Percentiles rank a stretch among this genome's conserved stretches.
These are phyloP conservation scores for Phytophthora pini DNA, from an alignment of 352 stramenopile genomes.

Conservation along the genomic window DNA sequence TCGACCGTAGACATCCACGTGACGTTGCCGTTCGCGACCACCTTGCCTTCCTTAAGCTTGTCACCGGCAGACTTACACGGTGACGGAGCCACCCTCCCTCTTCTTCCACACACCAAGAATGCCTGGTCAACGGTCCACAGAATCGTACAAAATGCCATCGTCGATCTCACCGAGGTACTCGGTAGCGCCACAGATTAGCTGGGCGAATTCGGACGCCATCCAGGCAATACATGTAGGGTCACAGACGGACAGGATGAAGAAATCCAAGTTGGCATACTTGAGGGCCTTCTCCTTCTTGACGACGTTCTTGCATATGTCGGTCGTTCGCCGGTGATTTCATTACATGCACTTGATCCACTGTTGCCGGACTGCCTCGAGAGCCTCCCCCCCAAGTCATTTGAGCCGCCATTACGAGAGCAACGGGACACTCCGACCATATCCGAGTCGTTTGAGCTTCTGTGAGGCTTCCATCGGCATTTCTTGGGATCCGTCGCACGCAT, in stretches of 20 bases:
- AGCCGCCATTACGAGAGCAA: no score
- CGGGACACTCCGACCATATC: no score
- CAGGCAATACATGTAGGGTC: constrained; percentile 55
- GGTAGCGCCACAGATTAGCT: constrained; percentile 62
- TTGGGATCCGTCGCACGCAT: no score
- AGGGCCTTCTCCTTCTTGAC: constrained; percentile 30
- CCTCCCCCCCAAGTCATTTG: no score
- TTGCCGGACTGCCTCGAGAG: no score
- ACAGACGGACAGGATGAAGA: constrained; percentile 51
- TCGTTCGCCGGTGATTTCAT: background rate
- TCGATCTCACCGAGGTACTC: constrained; percentile 57
- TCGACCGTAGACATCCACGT: constrained; percentile 31
- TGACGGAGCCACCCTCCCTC: constrained; percentile 37
- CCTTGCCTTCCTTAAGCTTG: constrained; percentile 26
- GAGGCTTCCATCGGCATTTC: no score
- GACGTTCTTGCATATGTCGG: constrained; percentile 34
- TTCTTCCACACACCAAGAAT: constrained; percentile 51
- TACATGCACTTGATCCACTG: no score
- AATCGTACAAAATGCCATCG: constrained; percentile 44
- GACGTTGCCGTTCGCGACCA: constrained; percentile 20
- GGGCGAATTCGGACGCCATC: constrained; percentile 56
- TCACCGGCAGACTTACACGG: constrained; percentile 31
- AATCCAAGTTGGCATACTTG: constrained; percentile 35
- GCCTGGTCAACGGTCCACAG: constrained; percentile 50
- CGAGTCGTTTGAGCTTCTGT: no score